Evolutionary conservation across 1,284 basidiomycete species (phyloP).

Genomic region (Dichomitus squalens): DNA sequence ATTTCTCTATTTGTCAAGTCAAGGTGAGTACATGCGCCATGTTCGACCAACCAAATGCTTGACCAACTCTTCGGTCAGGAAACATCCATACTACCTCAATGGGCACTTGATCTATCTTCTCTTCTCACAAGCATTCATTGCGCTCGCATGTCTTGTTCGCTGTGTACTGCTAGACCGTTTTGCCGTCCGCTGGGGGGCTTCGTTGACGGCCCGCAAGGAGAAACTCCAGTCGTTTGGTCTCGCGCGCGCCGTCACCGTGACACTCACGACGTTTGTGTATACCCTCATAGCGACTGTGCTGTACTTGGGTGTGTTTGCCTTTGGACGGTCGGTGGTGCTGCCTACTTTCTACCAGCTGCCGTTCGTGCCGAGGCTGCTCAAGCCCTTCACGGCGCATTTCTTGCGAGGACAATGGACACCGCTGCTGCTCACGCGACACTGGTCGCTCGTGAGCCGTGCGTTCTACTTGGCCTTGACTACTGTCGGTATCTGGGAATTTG

Average conservation of each 20-base stretch:
- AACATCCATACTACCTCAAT: constrained; percentile 71
- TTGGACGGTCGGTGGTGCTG: constrained; percentile 45
- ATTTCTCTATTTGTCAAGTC: constrained; percentile 65
- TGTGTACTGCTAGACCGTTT: constrained; percentile 62
- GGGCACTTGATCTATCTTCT: constrained; percentile 62
- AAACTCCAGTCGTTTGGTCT: constrained; percentile 25
- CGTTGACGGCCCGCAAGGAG: constrained; percentile 5
- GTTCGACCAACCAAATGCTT: too few relatives aligned
- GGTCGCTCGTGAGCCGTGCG: constrained; percentile 46
- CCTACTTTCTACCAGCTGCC: constrained; percentile 59
- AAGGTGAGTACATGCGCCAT: constrained; percentile 42
- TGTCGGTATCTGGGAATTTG: constrained; percentile 59
- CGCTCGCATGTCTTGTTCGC: constrained; percentile 50
- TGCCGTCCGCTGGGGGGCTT: constrained; percentile 48
- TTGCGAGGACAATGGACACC: constrained; percentile 58
- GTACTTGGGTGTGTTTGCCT: constrained; percentile 46
- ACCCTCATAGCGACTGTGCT: constrained; percentile 40
- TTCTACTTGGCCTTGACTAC: constrained; percentile 55
- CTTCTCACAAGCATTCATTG: constrained; percentile 50
- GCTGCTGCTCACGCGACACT: constrained; percentile 47
- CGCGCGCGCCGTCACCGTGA: constrained; percentile 36
- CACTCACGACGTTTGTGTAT: constrained; percentile 44
- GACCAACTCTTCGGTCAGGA: too few relatives aligned
- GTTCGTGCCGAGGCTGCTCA: constrained; percentile 48
- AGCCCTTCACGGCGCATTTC: constrained; percentile 66